phyloP scores from a whole-genome alignment of 139 green algal genomes.

The Coccomyxa sp. region DNA sequence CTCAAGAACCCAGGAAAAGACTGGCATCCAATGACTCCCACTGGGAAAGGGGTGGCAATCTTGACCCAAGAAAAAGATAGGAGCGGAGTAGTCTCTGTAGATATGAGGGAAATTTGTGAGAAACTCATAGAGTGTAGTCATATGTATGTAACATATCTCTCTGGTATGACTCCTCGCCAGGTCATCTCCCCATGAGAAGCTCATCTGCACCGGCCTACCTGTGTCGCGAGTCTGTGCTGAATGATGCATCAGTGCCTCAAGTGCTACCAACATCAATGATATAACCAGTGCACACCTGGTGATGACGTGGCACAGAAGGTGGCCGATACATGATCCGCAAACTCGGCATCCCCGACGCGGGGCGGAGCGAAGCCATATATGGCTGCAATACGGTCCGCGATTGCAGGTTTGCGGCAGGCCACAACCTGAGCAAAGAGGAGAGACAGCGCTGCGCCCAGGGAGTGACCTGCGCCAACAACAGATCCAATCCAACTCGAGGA shows the following conservation, averaged over 20 bases:
- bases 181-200: too few relatives aligned
- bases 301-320: background rate
- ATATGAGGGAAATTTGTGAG: too few relatives aligned
- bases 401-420: slow-evolving; percentile 1
- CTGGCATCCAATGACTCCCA: too few relatives aligned
- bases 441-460: slow-evolving; percentile 20
- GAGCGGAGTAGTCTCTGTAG: too few relatives aligned
- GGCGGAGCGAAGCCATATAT: slow-evolving; percentile 18
- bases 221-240: background rate
- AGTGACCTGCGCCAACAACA: slow-evolving; percentile 14
- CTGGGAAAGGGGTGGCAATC: too few relatives aligned
- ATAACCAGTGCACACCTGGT: background rate
- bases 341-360: slow-evolving; percentile 16
- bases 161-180: too few relatives aligned
- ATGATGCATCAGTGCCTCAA: background rate
- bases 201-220: background rate
- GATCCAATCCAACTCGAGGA: background rate
- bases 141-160: too few relatives aligned
- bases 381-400: slow-evolving; percentile 9
- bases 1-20: too few relatives aligned
- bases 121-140: too few relatives aligned
- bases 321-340: background rate
- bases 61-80: too few relatives aligned
- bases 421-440: slow-evolving; percentile 18
- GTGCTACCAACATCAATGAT: background rate